These are phyloP conservation scores for Misopates orontium DNA, from an alignment of 257 asterid species.

Conservation along the genomic window DNA sequence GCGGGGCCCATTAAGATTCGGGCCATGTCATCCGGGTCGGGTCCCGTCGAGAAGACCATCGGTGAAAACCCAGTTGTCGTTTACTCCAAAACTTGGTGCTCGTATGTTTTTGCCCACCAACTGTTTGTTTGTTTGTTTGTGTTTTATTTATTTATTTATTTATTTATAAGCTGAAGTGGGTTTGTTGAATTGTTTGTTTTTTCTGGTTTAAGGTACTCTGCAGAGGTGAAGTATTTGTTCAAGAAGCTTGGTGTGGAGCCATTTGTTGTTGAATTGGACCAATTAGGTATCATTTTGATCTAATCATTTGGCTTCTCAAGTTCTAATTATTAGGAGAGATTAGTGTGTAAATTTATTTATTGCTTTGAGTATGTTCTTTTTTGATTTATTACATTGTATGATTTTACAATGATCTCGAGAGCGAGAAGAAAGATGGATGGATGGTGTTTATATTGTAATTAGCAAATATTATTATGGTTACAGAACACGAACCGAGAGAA, in stretches of 20 bases:
- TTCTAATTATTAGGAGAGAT: neutral
- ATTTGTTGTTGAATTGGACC: constrained; percentile 78
- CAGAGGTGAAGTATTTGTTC: constrained; percentile 83
- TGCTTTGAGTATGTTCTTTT: too few relatives aligned
- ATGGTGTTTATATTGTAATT: neutral
- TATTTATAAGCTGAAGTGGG: neutral
- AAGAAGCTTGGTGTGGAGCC: constrained; percentile 81
- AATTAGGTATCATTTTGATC: constrained; percentile 51
- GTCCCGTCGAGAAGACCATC: constrained; percentile 55
- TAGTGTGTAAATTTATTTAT: too few relatives aligned
- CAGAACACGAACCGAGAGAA: neutral
- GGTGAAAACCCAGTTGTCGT: constrained; percentile 76
- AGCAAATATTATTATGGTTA: neutral
- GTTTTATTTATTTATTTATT: neutral
- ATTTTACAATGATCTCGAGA: too few relatives aligned
- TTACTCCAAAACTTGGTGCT: constrained; percentile 92
- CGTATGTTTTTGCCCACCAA: constrained; percentile 54
- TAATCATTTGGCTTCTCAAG: neutral
- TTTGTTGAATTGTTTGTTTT: constrained; percentile 1
- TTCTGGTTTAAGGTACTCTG: constrained; percentile 53
- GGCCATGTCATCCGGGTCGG: constrained; percentile 65
- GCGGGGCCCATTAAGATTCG: constrained; percentile 40
- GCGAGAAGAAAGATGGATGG: too few relatives aligned
- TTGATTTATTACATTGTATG: too few relatives aligned
- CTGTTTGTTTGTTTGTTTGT: neutral